Base-by-base conservation (phyloP, 257 asterid genomes). In the Cinchona pubescens region DNA sequence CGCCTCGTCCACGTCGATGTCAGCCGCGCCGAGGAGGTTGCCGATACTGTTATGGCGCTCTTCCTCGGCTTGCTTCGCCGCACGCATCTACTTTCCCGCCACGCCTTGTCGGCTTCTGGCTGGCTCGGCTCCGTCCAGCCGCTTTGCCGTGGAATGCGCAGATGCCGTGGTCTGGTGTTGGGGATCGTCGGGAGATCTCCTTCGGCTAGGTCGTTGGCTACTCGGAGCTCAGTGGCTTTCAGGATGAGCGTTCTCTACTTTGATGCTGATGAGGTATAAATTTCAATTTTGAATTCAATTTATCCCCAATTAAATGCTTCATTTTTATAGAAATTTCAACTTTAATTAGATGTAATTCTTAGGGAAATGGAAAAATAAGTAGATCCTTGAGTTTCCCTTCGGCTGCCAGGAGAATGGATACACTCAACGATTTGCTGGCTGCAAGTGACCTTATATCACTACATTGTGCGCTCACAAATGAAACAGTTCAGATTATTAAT, bases 101-200 rank as follows among this genome's bases (percentile, higher is more conserved):
- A 90, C 75, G 86, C 96, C 3, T 86, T 90, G 56, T 92, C 99
- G 60, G 97, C 97, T 60, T 92, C 99, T 23, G 98, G 99, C 16
- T 95, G 99, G 99, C 92, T 95, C 45, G 99, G 99, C 65, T 90
- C 97, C 1, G 92, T 95, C 76, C 99, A 95, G 96, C 99, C 98
- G 65, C 93, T 92, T 46, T 95, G 99, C 82, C 95, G 99, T 25
- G 99, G 99, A 73, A 88, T 88, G 91, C 84, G 93, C 68, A 81
- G 93, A 59, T 88, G 93, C 67, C 81, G 93, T 1, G 93, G 93
- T 29, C 85, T 95, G 73, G 99, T 95, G 58, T 79, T 95, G 88
- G 99, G 99, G 87, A 95, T 95, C 79, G 84, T 92, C 0, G 97
- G 97, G 56, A 88, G 96, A 90, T 95, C 99, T 80, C 91, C 97